Conservation (phyloP, 2,329 filamentous ascomycete genomes). For the Aureobasidium sp. region DNA sequence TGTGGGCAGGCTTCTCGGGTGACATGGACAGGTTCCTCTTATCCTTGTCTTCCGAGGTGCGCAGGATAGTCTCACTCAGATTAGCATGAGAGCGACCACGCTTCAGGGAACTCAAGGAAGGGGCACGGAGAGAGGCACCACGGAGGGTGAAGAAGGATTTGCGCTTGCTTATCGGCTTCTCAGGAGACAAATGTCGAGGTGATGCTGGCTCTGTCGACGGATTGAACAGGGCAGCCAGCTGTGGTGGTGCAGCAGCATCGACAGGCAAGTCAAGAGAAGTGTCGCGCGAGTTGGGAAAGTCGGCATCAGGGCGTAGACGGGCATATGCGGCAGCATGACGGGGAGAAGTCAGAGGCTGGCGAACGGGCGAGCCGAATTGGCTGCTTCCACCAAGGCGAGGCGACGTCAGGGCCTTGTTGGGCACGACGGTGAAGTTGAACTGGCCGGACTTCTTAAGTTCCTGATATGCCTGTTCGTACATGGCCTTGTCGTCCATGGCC, state of each 20-base stretch:
- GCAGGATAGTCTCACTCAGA: constrained; percentile 17
- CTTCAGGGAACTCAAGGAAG: constrained; percentile 30
- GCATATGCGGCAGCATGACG: neutral
- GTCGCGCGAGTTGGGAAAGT: neutral
- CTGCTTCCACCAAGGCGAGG: neutral
- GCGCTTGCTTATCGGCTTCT: constrained; percentile 7
- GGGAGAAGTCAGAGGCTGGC: constrained; percentile 4
- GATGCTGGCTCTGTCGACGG: neutral
- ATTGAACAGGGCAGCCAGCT: constrained; percentile 5
- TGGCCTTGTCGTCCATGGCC: constrained; percentile 34
- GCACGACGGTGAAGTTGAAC: constrained; percentile 26
- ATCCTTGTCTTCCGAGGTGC: constrained; percentile 21
- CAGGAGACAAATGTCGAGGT: neutral
- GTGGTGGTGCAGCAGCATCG: neutral
- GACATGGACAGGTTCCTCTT: constrained; percentile 20
- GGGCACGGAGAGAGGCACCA: constrained; percentile 20
- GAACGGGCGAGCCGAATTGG: neutral
- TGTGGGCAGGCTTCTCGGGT: constrained; percentile 24
- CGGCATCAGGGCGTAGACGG: neutral
- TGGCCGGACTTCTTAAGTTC: constrained; percentile 49
- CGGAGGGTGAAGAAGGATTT: constrained; percentile 18
- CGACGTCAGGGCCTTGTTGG: constrained; percentile 6
- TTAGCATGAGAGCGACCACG: constrained; percentile 29
- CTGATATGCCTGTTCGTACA: constrained; percentile 46
- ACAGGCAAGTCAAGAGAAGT: neutral